Evolutionary conservation across 345 rosid species (phyloP).

Genomic region (Citrus sinensis): DVS_A1.0 CM039161.1:24199501-24200000

Average conservation of each 20-base stretch:
- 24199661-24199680: not conserved
- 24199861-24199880: not conserved
- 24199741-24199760: not conserved
- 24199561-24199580: constrained; percentile 18
- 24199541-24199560: not conserved
- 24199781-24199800: not conserved
- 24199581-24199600: not conserved
- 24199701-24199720: not conserved
- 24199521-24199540: not conserved
- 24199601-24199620: not conserved
- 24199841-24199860: constrained; percentile 12
- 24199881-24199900: not conserved
- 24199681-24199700: not conserved
- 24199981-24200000: not conserved
- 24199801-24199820: constrained; percentile 1
- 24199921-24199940: not conserved
- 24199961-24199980: not conserved
- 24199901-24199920: not conserved
- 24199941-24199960: not conserved
- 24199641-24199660: not conserved
- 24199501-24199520: not conserved
- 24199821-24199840: constrained; percentile 26
- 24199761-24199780: not conserved
- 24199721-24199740: constrained; percentile 7
- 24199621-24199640: constrained; percentile 17